Conservation (phyloP, 2,329 filamentous ascomycete genomes). For the Colletotrichum trifolii region DNA sequence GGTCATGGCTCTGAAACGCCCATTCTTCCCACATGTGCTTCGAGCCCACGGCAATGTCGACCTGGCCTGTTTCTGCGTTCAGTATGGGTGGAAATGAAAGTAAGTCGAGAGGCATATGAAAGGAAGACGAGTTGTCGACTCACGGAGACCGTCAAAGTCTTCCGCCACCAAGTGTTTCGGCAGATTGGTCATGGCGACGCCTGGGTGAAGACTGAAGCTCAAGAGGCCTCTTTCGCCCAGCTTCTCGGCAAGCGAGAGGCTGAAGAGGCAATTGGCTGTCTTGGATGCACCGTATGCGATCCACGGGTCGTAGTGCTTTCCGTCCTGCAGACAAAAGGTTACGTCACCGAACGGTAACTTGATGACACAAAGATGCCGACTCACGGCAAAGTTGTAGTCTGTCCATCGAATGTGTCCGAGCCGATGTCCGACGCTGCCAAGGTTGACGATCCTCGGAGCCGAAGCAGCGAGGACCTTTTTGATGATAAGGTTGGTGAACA, state of each 20-base stretch:
- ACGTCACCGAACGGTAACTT: no score
- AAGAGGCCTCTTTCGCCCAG: slow-evolving; percentile 43
- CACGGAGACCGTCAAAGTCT: slow-evolving; percentile 15
- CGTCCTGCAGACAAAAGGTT: slow-evolving; percentile 3
- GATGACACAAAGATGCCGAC: background rate
- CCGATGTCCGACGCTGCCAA: slow-evolving; percentile 57
- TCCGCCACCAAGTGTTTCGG: slow-evolving; percentile 30
- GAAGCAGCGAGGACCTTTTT: slow-evolving; percentile 42
- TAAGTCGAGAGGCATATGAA: no score
- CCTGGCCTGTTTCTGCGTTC: slow-evolving; percentile 1
- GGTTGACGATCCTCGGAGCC: slow-evolving; percentile 52
- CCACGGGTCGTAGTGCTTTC: slow-evolving; percentile 40
- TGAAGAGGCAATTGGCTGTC: slow-evolving; percentile 46
- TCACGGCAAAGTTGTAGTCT: slow-evolving; percentile 56
- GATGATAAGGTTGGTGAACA: slow-evolving; percentile 52
- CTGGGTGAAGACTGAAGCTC: slow-evolving; percentile 50
- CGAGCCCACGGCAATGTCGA: slow-evolving; percentile 24
- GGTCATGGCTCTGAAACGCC: slow-evolving; percentile 42
- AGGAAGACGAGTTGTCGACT: background rate
- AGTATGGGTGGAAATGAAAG: background rate
- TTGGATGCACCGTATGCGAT: slow-evolving; percentile 44
- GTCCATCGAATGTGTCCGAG: slow-evolving; percentile 54
- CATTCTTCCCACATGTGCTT: slow-evolving; percentile 36
- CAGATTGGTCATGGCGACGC: slow-evolving; percentile 41
- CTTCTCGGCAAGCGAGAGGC: slow-evolving; percentile 45